Evolutionary conservation across 2,329 filamentous ascomycete species (phyloP).

Genomic region (Verticillium alfalfae): DNA sequence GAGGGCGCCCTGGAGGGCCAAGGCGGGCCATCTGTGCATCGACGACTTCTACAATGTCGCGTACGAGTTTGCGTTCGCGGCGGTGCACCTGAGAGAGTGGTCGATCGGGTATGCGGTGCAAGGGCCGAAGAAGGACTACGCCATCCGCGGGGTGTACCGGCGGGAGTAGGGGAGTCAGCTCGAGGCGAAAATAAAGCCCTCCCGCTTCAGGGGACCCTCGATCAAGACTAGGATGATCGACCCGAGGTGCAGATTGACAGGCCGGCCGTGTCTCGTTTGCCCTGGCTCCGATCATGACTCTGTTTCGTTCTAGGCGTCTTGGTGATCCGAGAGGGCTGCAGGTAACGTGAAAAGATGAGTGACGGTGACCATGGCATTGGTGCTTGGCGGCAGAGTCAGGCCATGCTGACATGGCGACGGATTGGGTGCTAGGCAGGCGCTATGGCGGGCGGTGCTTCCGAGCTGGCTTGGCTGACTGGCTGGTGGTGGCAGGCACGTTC

Average conservation of each 20-base stretch:
- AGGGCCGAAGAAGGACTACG: conserved; percentile 72
- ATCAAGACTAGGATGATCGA: not conserved
- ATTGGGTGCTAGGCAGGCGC: not conserved
- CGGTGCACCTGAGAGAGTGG: conserved; percentile 53
- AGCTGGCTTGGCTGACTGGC: no score
- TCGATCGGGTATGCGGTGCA: conserved; percentile 59
- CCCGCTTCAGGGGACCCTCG: no score
- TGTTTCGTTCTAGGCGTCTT: not conserved
- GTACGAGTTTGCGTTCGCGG: conserved; percentile 61
- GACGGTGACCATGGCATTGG: not conserved
- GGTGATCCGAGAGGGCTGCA: not conserved
- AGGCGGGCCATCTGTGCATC: conserved; percentile 63
- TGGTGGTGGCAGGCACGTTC: no score
- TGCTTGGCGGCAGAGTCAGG: not conserved
- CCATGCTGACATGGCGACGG: not conserved
- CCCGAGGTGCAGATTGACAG: not conserved
- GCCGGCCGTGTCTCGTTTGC: not conserved
- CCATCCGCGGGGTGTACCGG: conserved; percentile 47
- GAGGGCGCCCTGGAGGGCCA: conserved; percentile 52
- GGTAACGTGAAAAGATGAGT: not conserved
- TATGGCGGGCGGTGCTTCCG: not conserved
- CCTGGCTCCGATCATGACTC: not conserved
- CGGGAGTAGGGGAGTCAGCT: conserved; percentile 15
- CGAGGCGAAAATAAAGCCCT: no score
- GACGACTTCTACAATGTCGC: conserved; percentile 66